Evolutionary conservation across 2,329 filamentous ascomycete species (phyloP).

Genomic region (Fusarium sp.): DNA sequence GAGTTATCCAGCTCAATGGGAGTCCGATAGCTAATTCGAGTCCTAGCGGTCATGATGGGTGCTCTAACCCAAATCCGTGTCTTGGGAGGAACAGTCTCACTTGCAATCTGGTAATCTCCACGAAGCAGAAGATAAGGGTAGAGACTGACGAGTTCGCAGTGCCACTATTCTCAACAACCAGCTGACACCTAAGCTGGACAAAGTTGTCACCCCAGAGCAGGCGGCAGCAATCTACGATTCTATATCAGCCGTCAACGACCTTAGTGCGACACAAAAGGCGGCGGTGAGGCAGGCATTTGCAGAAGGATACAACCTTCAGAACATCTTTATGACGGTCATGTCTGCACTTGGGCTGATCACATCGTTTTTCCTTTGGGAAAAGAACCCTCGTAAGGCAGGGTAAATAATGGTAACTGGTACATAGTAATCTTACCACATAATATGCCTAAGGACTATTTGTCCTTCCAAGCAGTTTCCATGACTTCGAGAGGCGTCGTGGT

Average conservation of each 20-base stretch:
- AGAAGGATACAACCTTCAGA: not conserved
- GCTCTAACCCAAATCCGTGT: constrained; percentile 26
- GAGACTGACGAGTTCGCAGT: not conserved
- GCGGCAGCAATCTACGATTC: not conserved
- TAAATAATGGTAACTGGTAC: not conserved
- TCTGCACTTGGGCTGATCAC: not conserved
- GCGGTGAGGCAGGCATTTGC: not conserved
- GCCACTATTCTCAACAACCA: not conserved
- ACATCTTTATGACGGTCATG: not conserved
- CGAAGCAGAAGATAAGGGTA: not conserved
- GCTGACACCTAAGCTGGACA: not conserved
- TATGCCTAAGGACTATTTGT: not conserved
- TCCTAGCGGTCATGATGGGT: constrained; percentile 30
- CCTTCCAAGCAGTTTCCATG: constrained; percentile 35
- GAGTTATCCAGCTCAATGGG: rapidly evolving
- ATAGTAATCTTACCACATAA: not conserved
- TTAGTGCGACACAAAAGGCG: not conserved
- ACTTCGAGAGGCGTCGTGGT: constrained; percentile 26
- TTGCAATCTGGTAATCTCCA: constrained; percentile 15
- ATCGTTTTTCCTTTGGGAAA: constrained; percentile 3
- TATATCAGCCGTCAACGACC: not conserved
- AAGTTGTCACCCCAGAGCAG: not conserved
- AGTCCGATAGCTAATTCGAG: not conserved
- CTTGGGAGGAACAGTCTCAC: constrained; percentile 31
- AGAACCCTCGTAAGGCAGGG: not conserved